phyloP scores from a whole-genome alignment of 192 early-diverging fungal genomes.

The Coemansia sp. region DNA sequence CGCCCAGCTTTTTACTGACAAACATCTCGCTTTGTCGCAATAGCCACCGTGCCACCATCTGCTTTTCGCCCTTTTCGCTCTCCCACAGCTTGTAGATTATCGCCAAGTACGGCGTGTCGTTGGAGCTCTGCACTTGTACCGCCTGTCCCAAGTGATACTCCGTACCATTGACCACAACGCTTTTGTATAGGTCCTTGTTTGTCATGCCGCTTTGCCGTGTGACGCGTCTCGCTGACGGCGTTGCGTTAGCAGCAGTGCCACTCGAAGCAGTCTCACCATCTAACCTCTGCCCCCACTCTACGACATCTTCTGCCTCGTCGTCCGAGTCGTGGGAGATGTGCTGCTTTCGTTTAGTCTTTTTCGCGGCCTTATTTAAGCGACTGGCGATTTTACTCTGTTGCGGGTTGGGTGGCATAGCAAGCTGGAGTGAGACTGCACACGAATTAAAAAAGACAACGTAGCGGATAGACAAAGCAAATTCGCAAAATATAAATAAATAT shows the following conservation, averaged over 20 bases:
- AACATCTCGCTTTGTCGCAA: slow-evolving; percentile 45
- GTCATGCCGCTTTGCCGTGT: slow-evolving; percentile 60
- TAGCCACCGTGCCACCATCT: slow-evolving; percentile 59
- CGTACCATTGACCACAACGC: slow-evolving; percentile 46
- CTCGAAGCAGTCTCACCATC: background rate
- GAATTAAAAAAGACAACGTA: background rate
- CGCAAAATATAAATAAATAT: background rate
- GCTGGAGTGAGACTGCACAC: background rate
- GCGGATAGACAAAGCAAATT: background rate
- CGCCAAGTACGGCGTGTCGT: slow-evolving; percentile 51
- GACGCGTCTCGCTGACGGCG: slow-evolving; percentile 44
- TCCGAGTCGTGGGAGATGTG: slow-evolving; percentile 13
- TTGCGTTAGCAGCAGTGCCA: background rate
- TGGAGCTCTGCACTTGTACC: slow-evolving; percentile 31
- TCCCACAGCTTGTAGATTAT: slow-evolving; percentile 60
- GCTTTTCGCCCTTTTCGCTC: slow-evolving; percentile 53
- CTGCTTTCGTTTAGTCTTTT: slow-evolving; percentile 20
- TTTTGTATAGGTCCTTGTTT: slow-evolving; percentile 50
- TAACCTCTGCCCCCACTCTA: slow-evolving; percentile 39
- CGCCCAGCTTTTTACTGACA: slow-evolving; percentile 8
- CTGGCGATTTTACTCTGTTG: slow-evolving; percentile 34
- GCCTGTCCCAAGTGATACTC: slow-evolving; percentile 50
- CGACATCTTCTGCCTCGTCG: slow-evolving; percentile 17
- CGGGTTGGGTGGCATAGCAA: slow-evolving; percentile 9
- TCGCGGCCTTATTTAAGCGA: slow-evolving; percentile 34